Evolutionary conservation across 2,329 filamentous ascomycete species (phyloP).

Genomic region (Paecilomyces fulvus): DNA sequence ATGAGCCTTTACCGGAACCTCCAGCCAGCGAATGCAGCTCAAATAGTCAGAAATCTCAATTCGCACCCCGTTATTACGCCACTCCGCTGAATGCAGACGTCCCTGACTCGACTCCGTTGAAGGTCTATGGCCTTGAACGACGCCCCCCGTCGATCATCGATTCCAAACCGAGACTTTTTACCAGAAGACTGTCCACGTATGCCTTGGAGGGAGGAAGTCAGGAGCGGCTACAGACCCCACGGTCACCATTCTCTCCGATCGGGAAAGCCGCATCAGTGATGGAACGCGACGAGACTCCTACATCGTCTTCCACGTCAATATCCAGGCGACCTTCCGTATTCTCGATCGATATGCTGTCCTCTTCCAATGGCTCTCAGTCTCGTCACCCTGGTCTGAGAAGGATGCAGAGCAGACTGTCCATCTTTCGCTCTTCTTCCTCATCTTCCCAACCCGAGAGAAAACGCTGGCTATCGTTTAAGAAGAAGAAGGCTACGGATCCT

Average conservation of each 20-base stretch:
- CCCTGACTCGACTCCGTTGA: slow-evolving; percentile 22
- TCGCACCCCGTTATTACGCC: slow-evolving; percentile 21
- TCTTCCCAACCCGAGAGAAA: neutral
- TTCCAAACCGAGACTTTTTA: slow-evolving; percentile 17
- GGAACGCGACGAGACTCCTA: neutral
- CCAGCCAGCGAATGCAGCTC: neutral
- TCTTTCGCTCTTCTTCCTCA: neutral
- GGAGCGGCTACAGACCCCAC: neutral
- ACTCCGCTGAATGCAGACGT: slow-evolving; percentile 20
- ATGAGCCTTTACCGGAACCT: neutral
- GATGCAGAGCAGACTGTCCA: neutral
- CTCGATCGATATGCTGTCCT: neutral
- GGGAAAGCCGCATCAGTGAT: neutral
- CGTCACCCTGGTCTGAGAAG: neutral
- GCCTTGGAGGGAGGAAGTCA: slow-evolving; percentile 18
- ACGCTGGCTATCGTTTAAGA: neutral
- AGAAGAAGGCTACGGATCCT: neutral
- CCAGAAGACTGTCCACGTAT: slow-evolving; percentile 23
- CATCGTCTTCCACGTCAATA: neutral
- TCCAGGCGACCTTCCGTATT: neutral
- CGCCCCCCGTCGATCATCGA: slow-evolving; percentile 24
- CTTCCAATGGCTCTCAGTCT: neutral
- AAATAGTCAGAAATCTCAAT: neutral
- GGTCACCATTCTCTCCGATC: neutral
- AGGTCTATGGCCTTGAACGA: slow-evolving; percentile 26